Percentiles rank a stretch among this genome's conserved stretches.
Conservation (phyloP, 352 stramenopile genomes). For the Discostella stelligera region DNA sequence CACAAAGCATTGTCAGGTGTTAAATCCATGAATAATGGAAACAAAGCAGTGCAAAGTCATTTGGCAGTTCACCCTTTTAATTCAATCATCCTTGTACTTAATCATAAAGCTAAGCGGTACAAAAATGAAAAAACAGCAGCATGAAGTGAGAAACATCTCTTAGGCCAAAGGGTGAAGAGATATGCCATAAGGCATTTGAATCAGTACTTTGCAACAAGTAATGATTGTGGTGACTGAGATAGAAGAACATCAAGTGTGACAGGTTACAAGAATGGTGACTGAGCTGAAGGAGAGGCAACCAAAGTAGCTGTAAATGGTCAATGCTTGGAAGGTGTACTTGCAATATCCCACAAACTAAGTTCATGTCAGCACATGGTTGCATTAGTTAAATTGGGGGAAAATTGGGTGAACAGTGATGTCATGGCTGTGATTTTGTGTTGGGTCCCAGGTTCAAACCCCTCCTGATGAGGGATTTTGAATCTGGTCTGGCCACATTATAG, state of each 20-base stretch:
- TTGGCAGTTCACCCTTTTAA: constrained; percentile 2
- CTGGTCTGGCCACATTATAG: too few relatives aligned
- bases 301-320: neutral
- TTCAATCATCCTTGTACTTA: neutral
- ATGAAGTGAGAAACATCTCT: neutral
- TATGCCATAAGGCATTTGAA: neutral
- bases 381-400: neutral
- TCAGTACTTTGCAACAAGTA: neutral
- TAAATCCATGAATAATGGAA: constrained; percentile 7
- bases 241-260: neutral
- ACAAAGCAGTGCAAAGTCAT: neutral
- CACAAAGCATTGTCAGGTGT: neutral
- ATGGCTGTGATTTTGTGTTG: too few relatives aligned
- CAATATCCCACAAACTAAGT: neutral
- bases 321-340: constrained; percentile 7
- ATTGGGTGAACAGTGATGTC: too few relatives aligned
- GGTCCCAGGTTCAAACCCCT: too few relatives aligned
- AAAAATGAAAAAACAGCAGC: neutral
- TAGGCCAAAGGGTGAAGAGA: neutral
- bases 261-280: too few relatives aligned
- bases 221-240: neutral
- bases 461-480: too few relatives aligned
- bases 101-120: neutral
- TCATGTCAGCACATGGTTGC: constrained; percentile 8
- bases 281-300: too few relatives aligned